Percentiles rank a stretch among this genome's conserved stretches.
phyloP scores from a whole-genome alignment of 2,329 filamentous ascomycete genomes.

The Exophiala spinifera region DNA sequence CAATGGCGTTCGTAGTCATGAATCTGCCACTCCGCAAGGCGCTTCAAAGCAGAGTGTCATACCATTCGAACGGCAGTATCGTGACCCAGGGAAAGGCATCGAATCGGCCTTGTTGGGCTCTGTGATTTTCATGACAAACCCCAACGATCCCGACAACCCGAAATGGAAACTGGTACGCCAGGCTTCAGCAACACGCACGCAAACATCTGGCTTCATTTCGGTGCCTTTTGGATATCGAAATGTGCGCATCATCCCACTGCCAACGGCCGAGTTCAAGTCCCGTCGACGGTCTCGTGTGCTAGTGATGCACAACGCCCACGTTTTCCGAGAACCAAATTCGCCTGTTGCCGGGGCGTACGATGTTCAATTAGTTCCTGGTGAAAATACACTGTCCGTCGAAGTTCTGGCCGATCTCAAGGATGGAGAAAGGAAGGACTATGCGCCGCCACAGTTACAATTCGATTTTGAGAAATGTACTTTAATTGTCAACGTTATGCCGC shows the following conservation, averaged over 20 bases:
- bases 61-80: slow-evolving; percentile 43
- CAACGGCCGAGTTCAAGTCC: slow-evolving; percentile 14
- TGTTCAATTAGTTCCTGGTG: slow-evolving; percentile 64
- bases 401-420: slow-evolving; percentile 66
- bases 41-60: slow-evolving; percentile 31
- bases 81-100: slow-evolving; percentile 50
- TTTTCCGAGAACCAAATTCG: slow-evolving; percentile 22
- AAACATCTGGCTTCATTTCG: slow-evolving; percentile 70
- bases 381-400: slow-evolving; percentile 76
- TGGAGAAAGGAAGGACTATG: slow-evolving; percentile 53
- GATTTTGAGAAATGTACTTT: slow-evolving; percentile 64
- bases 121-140: slow-evolving; percentile 64
- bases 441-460: slow-evolving; percentile 56
- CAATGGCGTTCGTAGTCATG: slow-evolving; percentile 17
- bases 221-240: slow-evolving; percentile 64
- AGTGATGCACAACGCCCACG: slow-evolving; percentile 22
- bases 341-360: slow-evolving; percentile 71
- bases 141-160: slow-evolving; percentile 56
- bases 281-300: slow-evolving; percentile 23
- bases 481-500: slow-evolving; percentile 14
- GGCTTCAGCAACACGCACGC: slow-evolving; percentile 62
- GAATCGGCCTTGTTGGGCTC: slow-evolving; percentile 65
- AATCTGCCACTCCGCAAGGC: slow-evolving; percentile 16
- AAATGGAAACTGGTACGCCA: slow-evolving; percentile 63
- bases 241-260: slow-evolving; percentile 56